Evolutionary conservation across 2,329 filamentous ascomycete species (phyloP).

Genomic region (Colletotrichum aenigma): DNA sequence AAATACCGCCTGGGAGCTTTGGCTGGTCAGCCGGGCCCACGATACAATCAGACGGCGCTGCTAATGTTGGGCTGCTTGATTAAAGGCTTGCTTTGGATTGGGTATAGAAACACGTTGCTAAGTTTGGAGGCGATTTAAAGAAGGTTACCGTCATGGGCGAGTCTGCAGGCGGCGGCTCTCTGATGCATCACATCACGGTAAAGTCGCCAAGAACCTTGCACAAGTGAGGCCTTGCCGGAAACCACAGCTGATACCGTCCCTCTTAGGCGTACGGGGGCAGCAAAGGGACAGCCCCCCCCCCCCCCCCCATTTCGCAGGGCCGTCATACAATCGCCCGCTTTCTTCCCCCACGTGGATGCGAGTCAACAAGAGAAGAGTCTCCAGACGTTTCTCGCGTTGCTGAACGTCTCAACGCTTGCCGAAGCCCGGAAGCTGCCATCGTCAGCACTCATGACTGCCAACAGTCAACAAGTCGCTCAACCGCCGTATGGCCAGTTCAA

Average conservation of each 20-base stretch:
- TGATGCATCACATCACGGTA: not conserved
- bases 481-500: not conserved
- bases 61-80: not conserved
- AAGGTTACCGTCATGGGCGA: not conserved
- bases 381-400: not conserved
- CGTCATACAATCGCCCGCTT: not conserved
- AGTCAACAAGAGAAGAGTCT: not conserved
- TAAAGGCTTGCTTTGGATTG: not conserved
- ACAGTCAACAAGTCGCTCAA: not conserved
- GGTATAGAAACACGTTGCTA: not conserved
- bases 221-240: not conserved
- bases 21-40: too few species aligned
- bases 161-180: not conserved
- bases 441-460: not conserved
- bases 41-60: not conserved
- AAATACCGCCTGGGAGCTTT: not conserved
- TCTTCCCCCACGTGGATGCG: not conserved
- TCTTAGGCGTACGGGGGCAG: not conserved
- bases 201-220: not conserved
- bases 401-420: not conserved
- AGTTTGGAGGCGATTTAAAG: not conserved
- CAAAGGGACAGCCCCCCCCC: not conserved
- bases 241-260: not conserved
- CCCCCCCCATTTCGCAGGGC: not conserved
- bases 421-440: not conserved